phyloP scores from a whole-genome alignment of 257 asterid species.

The Scutellaria galericulata region DNA sequence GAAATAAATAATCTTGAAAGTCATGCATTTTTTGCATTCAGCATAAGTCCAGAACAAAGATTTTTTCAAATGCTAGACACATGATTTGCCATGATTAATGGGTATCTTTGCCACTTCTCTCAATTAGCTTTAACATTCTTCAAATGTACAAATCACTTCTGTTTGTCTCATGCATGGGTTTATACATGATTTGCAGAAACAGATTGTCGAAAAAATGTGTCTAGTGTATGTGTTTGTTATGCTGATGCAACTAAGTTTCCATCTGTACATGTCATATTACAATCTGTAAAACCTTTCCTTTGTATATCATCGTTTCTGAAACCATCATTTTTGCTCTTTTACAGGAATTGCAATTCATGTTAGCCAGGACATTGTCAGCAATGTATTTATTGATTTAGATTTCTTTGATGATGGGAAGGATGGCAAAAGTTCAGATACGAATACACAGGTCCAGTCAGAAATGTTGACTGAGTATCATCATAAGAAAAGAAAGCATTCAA shows the following conservation, averaged over 20 bases:
- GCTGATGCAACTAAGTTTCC: conserved; percentile 1
- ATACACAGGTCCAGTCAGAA: conserved; percentile 49
- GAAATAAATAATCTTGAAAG: neutral
- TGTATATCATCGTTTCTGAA: neutral
- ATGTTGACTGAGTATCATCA: conserved; percentile 38
- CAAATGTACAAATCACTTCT: neutral
- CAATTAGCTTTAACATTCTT: conserved; percentile 1
- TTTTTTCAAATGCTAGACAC: neutral
- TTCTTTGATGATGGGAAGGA: conserved; percentile 43
- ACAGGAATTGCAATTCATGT: conserved; percentile 72
- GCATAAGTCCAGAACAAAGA: neutral
- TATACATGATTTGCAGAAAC: neutral
- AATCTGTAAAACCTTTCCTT: conserved; percentile 16
- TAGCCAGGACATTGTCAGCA: conserved; percentile 58
- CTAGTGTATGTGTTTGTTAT: neutral
- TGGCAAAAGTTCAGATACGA: conserved; percentile 37
- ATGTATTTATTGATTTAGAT: conserved; percentile 63
- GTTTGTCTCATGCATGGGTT: neutral
- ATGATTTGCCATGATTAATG: neutral
- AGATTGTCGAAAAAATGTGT: neutral
- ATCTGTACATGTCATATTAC: neutral
- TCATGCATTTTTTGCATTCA: conserved; percentile 11
- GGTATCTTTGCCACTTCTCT: neutral
- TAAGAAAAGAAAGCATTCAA: conserved; percentile 83
- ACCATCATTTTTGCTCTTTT: conserved; percentile 20